phyloP scores from a whole-genome alignment of 78 protist species.

The Dictyostelium brefeldianum region DNA sequence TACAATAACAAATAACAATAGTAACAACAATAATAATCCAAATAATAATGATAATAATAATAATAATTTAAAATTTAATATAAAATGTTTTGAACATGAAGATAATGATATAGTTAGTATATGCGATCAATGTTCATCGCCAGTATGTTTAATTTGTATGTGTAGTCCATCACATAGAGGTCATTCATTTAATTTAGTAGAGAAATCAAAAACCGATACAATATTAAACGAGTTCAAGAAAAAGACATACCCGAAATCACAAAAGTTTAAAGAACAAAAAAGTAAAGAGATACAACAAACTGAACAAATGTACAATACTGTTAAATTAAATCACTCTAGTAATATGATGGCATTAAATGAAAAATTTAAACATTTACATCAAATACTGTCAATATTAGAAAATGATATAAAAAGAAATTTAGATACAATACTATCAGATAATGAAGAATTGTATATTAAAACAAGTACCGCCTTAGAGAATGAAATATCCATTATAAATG shows the following conservation, averaged over 20 bases:
- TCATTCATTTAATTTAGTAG: neutral
- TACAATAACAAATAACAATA: too few relatives aligned
- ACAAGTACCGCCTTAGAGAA: neutral
- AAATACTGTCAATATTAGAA: neutral
- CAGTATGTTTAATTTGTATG: neutral
- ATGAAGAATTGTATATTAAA: constrained; percentile 2
- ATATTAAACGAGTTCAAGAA: neutral
- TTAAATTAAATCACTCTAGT: neutral
- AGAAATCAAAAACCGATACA: neutral
- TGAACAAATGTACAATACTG: neutral
- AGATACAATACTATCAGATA: neutral
- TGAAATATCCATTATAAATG: neutral
- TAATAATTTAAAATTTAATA: neutral
- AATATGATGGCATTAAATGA: neutral
- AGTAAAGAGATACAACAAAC: neutral
- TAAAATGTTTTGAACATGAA: neutral
- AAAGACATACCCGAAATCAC: neutral
- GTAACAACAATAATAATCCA: too few relatives aligned
- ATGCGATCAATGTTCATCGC: neutral
- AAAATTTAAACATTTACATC: neutral
- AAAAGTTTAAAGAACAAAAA: neutral
- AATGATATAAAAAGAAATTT: neutral
- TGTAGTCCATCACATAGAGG: neutral
- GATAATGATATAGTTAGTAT: neutral
- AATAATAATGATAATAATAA: too few relatives aligned